These are phyloP conservation scores for Flammula alnicola DNA, from an alignment of 1,284 basidiomycete species.

Conservation along the genomic window DNA sequence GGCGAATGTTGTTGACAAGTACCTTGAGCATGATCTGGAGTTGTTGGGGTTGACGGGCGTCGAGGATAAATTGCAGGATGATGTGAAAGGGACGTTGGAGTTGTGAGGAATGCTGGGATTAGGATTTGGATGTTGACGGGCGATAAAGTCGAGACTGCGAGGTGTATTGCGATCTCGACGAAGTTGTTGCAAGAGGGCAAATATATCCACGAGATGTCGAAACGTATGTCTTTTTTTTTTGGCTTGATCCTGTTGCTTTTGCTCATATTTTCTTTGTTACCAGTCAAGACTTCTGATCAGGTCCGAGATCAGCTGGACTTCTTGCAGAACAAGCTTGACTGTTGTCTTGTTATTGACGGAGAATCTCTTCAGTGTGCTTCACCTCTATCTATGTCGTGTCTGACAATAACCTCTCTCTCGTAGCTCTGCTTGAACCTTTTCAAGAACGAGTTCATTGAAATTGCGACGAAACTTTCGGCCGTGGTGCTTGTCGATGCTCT, in stretches of 20 bases:
- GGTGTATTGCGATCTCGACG: constrained; percentile 97
- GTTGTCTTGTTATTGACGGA: constrained; percentile 98
- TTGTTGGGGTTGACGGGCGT: constrained; percentile 95
- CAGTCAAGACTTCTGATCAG: constrained; percentile 85
- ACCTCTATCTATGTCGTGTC: neutral
- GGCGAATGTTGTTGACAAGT: constrained; percentile 72
- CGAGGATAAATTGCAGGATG: constrained; percentile 98
- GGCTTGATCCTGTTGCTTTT: constrained; percentile 2
- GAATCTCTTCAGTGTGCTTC: constrained; percentile 83
- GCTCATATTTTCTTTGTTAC: constrained; percentile 17
- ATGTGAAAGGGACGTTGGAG: constrained; percentile 94
- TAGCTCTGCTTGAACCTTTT: constrained; percentile 90
- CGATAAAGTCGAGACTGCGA: constrained; percentile 99
- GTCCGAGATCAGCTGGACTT: constrained; percentile 94
- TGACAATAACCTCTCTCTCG: constrained; percentile 2
- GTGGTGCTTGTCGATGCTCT: constrained; percentile 99
- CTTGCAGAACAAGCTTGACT: constrained; percentile 92
- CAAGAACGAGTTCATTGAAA: constrained; percentile 93
- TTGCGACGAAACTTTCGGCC: constrained; percentile 93
- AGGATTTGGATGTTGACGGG: constrained; percentile 99
- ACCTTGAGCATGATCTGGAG: constrained; percentile 90
- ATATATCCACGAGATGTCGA: constrained; percentile 97
- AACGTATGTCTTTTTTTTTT: constrained; percentile 61
- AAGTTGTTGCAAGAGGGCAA: constrained; percentile 97
- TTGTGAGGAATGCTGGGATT: constrained; percentile 94